Percentiles rank a stretch among this genome's conserved stretches.
Evolutionary conservation across 768 basidiomycete genomes (phyloP).

Genomic region (Ramaria sp.): DNA sequence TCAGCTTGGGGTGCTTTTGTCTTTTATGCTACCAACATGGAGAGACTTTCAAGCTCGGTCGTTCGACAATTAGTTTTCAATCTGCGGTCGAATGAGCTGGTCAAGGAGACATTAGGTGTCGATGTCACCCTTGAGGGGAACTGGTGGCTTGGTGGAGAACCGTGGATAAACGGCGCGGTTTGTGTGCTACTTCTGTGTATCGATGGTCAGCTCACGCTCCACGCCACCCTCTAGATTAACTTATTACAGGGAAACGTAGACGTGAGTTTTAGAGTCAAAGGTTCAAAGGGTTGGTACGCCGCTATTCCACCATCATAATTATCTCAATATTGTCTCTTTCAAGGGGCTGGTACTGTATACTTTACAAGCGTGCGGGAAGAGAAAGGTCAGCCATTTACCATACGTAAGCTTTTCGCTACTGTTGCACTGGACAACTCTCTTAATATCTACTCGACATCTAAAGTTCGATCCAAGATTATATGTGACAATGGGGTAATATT

Average conservation of each 20-base stretch:
- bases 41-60: constrained; percentile 67
- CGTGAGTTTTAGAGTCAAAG: constrained; percentile 64
- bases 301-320: constrained; percentile 10
- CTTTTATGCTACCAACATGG: constrained; percentile 62
- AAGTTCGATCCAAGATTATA: constrained; percentile 61
- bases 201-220: neutral
- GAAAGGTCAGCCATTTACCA: constrained; percentile 60
- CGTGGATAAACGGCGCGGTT: constrained; percentile 59
- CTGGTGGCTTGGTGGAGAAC: constrained; percentile 73
- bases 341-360: constrained; percentile 68
- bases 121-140: constrained; percentile 53
- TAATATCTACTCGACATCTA: constrained; percentile 1
- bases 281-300: constrained; percentile 42
- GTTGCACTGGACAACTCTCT: neutral
- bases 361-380: constrained; percentile 75
- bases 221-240: constrained; percentile 40
- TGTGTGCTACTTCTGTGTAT: constrained; percentile 17
- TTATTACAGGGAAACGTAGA: constrained; percentile 70
- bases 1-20: constrained; percentile 61
- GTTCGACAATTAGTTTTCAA: constrained; percentile 55
- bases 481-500: constrained; percentile 48
- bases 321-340: neutral
- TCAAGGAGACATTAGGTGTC: constrained; percentile 50
- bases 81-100: constrained; percentile 38
- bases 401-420: constrained; percentile 35